These are phyloP conservation scores for Gamarada debralockiae DNA, from an alignment of 495 filamentous ascomycete genomes.

Conservation along the genomic window DNA sequence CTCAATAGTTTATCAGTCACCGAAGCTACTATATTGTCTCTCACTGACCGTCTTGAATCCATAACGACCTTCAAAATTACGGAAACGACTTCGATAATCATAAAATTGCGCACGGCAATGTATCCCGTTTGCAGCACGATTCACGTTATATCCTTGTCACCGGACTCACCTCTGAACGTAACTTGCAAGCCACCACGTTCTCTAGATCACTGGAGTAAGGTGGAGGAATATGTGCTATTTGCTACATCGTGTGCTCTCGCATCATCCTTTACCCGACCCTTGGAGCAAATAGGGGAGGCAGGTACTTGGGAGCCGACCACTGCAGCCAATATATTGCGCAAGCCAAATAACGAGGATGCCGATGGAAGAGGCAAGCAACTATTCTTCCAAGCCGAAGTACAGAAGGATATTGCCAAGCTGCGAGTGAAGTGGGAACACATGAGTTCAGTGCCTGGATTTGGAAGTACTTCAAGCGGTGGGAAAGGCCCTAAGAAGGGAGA, in stretches of 20 bases:
- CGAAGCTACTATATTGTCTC: conserved; percentile 37
- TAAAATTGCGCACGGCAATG: conserved; percentile 20
- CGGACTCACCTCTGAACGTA: conserved; percentile 29
- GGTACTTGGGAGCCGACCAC: conserved; percentile 4
- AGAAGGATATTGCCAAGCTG: not conserved
- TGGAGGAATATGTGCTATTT: conserved; percentile 21
- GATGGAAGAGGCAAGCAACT: conserved; percentile 9
- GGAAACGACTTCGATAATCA: conserved; percentile 34
- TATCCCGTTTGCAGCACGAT: conserved; percentile 32
- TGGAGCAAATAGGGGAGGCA: not conserved
- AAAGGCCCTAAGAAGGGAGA: conserved; percentile 6
- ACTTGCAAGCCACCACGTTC: not conserved
- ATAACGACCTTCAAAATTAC: conserved; percentile 36
- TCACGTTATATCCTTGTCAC: conserved; percentile 39
- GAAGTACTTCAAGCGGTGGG: not conserved
- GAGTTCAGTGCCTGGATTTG: not conserved
- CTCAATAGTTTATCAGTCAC: conserved; percentile 19
- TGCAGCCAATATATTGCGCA: conserved; percentile 5
- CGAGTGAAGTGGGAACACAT: conserved; percentile 12
- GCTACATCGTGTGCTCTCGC: conserved; percentile 18
- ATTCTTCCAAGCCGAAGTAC: not conserved
- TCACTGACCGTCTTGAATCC: conserved; percentile 41
- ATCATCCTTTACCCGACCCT: not conserved
- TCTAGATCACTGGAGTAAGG: not conserved
- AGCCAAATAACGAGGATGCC: not conserved